Evolutionary conservation across 1,284 basidiomycete genomes (phyloP).

Genomic region (Golubevia pallescens): DNA sequence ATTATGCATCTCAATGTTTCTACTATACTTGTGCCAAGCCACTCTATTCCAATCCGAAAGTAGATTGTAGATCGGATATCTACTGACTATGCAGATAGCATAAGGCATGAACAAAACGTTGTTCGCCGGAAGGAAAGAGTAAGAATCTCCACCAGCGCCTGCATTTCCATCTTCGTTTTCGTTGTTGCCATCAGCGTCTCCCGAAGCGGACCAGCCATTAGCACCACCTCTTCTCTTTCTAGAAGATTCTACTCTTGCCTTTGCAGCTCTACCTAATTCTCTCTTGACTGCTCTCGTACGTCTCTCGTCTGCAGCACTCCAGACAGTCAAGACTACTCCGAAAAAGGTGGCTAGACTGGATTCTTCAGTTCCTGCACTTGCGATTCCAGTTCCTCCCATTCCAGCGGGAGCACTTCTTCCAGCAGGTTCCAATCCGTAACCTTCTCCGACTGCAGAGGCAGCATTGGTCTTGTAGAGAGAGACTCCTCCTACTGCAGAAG

Average conservation of each 20-base stretch:
- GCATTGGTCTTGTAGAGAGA: conserved; percentile 37
- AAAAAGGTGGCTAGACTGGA: conserved; percentile 35
- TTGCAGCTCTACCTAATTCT: conserved; percentile 32
- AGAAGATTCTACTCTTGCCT: conserved; percentile 4
- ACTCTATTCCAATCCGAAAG: conserved; percentile 62
- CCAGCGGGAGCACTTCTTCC: conserved; percentile 12
- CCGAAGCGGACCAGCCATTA: conserved; percentile 2
- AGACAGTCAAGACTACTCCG: conserved; percentile 42
- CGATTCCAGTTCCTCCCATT: conserved; percentile 14
- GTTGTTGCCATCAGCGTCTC: conserved; percentile 13
- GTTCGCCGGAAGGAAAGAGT: conserved; percentile 40
- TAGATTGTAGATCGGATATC: conserved; percentile 59
- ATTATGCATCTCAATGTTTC: conserved; percentile 63
- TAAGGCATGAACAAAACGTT: conserved; percentile 57
- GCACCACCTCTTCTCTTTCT: conserved; percentile 1
- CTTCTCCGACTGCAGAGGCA: conserved; percentile 66
- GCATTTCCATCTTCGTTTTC: conserved; percentile 17
- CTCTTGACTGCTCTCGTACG: conserved; percentile 41
- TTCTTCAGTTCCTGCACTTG: conserved; percentile 18
- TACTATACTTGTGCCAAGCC: conserved; percentile 63
- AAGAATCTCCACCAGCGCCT: conserved; percentile 13
- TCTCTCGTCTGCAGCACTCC: conserved; percentile 44
- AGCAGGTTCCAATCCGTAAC: conserved; percentile 11
- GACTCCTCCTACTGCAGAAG: conserved; percentile 14
- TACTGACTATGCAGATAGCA: conserved; percentile 56